phyloP scores from a whole-genome alignment of 2,329 filamentous ascomycete species.

The Colletotrichum orchidophilum region DNA sequence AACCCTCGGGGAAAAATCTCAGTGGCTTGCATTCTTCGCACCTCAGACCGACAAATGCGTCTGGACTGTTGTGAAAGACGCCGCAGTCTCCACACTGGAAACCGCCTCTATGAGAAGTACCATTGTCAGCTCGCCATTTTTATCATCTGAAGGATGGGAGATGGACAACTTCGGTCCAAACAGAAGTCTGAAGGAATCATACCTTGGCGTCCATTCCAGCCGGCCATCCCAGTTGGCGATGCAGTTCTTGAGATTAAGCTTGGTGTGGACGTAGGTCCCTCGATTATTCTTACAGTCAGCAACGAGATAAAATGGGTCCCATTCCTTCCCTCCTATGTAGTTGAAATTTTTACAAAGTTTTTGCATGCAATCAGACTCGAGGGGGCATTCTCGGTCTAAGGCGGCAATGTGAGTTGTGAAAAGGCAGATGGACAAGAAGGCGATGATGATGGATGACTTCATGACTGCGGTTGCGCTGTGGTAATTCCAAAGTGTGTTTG shows the following conservation, averaged over 20 bases:
- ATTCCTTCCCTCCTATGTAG: background rate
- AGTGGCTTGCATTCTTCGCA: background rate
- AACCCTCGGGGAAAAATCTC: no score
- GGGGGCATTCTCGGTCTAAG: background rate
- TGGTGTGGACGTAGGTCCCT: background rate
- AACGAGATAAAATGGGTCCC: background rate
- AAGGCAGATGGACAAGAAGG: background rate
- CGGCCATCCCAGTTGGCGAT: background rate
- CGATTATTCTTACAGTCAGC: background rate
- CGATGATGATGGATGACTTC: background rate
- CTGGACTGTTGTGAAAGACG: background rate
- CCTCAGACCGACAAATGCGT: background rate
- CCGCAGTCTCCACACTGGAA: background rate
- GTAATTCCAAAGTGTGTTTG: background rate
- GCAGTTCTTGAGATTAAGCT: slow-evolving; percentile 4
- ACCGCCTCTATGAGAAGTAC: background rate
- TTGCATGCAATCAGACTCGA: slow-evolving; percentile 5
- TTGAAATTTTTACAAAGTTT: background rate
- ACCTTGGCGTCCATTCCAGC: background rate
- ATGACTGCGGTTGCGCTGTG: background rate
- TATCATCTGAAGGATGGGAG: background rate
- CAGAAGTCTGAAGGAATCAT: background rate
- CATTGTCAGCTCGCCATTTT: background rate
- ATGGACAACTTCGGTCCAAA: background rate
- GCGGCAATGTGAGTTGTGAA: background rate